Base-by-base conservation (phyloP, 164 flowering plant genomes). In the Dillenia suffruticosa region DNA sequence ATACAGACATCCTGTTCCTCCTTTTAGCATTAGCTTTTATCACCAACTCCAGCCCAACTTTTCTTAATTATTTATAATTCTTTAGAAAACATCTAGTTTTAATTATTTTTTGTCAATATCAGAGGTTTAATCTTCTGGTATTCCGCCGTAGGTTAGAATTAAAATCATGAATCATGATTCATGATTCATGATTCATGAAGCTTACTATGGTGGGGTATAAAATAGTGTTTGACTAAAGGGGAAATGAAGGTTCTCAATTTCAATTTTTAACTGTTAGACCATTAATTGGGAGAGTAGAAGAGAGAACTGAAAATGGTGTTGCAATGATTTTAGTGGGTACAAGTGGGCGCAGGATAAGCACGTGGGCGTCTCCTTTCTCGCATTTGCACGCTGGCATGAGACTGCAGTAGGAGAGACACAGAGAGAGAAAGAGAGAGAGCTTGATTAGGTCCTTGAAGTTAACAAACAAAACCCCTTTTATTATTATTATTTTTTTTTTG, bases 331-430 rank as follows among this genome's bases (percentile, higher is more conserved):
- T 72, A 16, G 61, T 62, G 76, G 54, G 65, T 59, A 62, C 51
- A 57, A 67, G 84, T 76, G 77, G 87, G 84, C 71, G 79, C 80
- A 74, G 79, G 79, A 72, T 76, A 85, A 77, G 82, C 86, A 79
- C 87, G 85, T 85, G 89, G 82, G 75, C 63, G 60, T 77, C 66
- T 59, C 73, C 77, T 75, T 70, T 75, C 68, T 57, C 74, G 44
- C 67, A 57, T 63, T 68, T 54, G 77, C 82, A 75, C 77, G 75
- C 81, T 72, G 84, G 64, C 69, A 44, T 24, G 52, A 44, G 51
- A 59, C 56, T 22, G 44, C 26, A 32, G 17, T 10, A 26, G 61
- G 6, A 8, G 44, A 11, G 40, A 32, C 0, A 32, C 7, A 5
- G 40, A 32, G 40, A 32, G 40, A 32, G 40, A 32, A 6, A 32